Evolutionary conservation across 345 rosid species (phyloP).

Genomic region (Citrus glauca): DNA sequence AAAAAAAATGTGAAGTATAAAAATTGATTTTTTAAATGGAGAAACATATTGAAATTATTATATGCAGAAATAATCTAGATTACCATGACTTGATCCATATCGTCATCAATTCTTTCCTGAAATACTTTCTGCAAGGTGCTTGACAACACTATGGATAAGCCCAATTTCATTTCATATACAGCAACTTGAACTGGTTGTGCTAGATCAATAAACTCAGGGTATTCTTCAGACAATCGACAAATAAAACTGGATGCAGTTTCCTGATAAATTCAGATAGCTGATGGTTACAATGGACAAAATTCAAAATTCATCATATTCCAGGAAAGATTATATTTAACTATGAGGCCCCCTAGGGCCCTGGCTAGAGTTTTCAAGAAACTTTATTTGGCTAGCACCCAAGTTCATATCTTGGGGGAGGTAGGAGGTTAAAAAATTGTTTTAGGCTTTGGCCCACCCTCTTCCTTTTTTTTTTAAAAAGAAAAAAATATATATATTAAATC

Average conservation of each 20-base stretch:
- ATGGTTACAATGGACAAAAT: slow-evolving; percentile 1
- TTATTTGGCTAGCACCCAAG: too few relatives aligned
- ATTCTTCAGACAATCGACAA: slow-evolving; percentile 56
- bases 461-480: too few relatives aligned
- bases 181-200: slow-evolving; percentile 93
- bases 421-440: too few relatives aligned
- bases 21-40: slow-evolving; percentile 1
- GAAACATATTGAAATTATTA: neutral
- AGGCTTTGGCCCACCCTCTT: too few relatives aligned
- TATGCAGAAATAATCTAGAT: slow-evolving; percentile 3
- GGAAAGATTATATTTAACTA: neutral
- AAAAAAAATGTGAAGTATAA: neutral
- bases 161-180: slow-evolving; percentile 84
- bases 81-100: slow-evolving; percentile 62
- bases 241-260: slow-evolving; percentile 66
- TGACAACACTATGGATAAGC: slow-evolving; percentile 60
- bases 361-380: too few relatives aligned
- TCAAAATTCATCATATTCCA: neutral
- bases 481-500: neutral
- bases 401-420: too few relatives aligned
- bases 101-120: slow-evolving; percentile 40
- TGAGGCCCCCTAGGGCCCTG: too few relatives aligned
- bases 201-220: slow-evolving; percentile 63
- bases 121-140: slow-evolving; percentile 39
- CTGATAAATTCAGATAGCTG: slow-evolving; percentile 40